Evolutionary conservation across 2,329 filamentous ascomycete species (phyloP).

Genomic region (Berkeleyomyces basicola): DNA sequence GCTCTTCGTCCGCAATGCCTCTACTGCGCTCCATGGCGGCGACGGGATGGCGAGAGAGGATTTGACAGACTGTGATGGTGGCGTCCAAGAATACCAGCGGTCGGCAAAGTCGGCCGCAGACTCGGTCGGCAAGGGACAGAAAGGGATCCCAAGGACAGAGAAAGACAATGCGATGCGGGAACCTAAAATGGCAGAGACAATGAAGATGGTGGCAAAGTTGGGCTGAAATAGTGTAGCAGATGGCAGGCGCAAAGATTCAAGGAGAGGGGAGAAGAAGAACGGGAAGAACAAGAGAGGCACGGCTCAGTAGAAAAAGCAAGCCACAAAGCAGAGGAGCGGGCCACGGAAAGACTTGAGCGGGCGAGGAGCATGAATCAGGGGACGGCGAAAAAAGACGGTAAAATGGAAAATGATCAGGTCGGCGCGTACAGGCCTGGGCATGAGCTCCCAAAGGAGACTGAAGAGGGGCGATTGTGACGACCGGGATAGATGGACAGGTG

Average conservation of each 20-base stretch:
- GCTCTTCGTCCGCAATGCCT: constrained; percentile 61
- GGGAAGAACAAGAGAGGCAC: neutral
- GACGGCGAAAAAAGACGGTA: neutral
- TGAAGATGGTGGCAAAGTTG: neutral
- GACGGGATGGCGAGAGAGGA: neutral
- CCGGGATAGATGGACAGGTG: neutral
- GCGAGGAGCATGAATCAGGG: neutral
- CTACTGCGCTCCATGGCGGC: constrained; percentile 34
- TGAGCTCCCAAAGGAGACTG: neutral
- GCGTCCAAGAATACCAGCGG: neutral
- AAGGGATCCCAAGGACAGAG: neutral
- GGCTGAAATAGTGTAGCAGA: neutral
- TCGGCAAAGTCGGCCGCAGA: neutral
- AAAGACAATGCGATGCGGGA: constrained; percentile 1
- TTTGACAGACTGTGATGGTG: neutral
- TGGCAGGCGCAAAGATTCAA: neutral
- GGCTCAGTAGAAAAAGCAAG: neutral
- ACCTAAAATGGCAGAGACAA: neutral
- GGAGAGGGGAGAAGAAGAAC: neutral
- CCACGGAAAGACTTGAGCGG: neutral
- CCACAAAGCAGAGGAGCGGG: neutral
- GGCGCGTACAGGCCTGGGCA: neutral
- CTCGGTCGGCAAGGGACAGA: neutral
- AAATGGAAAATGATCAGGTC: neutral
- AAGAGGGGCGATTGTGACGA: neutral